Conservation (phyloP, 306 rosid genomes). For the Quillaja saponaria region DNA sequence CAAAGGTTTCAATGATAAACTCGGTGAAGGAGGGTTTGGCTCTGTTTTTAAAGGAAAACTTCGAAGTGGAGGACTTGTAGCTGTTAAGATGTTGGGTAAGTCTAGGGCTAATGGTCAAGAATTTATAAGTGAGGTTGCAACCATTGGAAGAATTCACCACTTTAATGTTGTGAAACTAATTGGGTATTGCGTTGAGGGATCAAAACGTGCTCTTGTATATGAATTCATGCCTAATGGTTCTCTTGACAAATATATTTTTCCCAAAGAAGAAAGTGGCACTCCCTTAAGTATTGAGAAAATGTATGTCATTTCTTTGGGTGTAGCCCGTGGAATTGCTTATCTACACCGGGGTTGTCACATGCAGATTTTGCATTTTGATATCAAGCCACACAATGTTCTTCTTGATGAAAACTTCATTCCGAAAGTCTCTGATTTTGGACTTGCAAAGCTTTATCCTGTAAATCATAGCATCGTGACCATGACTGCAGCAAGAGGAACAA, state of each 20-base stretch:
- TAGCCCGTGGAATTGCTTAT: conserved; percentile 36
- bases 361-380: conserved; percentile 38
- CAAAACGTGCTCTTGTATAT: neutral
- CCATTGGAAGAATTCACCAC: neutral
- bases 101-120: neutral
- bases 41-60: neutral
- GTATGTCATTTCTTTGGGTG: conserved; percentile 30
- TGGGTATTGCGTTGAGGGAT: neutral
- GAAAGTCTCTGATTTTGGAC: conserved; percentile 39
- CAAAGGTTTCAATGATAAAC: too few species aligned
- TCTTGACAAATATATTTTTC: conserved; percentile 2
- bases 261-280: neutral
- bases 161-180: neutral
- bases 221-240: conserved; percentile 12
- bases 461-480: conserved; percentile 23
- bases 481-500: conserved; percentile 39
- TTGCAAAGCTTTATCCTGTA: conserved; percentile 27
- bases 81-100: neutral
- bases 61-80: neutral
- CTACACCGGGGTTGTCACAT: conserved; percentile 36
- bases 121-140: neutral
- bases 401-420: conserved; percentile 2
- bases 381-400: neutral
- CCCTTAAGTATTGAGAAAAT: conserved; percentile 17
- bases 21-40: neutral